Evolutionary conservation across 169 alveolate species (phyloP).

Genomic region (Eimeria acervulina): DNA sequence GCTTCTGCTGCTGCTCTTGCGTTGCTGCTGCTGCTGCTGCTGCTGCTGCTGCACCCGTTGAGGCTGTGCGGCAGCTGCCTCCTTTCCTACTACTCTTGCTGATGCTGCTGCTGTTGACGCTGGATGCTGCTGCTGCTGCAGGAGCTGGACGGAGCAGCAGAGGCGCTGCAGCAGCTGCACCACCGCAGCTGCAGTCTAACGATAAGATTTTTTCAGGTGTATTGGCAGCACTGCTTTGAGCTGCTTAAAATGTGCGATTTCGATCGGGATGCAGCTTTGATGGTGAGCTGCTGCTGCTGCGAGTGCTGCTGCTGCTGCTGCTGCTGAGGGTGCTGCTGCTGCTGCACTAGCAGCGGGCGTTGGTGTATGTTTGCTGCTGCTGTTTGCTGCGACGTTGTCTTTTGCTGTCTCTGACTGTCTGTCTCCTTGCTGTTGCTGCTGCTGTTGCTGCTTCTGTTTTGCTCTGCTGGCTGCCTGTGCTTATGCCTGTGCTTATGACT

Average conservation of each 20-base stretch:
- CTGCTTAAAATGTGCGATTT: conserved; percentile 22
- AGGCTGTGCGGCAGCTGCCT: too few species aligned
- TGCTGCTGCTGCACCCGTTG: too few species aligned
- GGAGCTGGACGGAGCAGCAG: conserved; percentile 42
- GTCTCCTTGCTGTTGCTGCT: background rate
- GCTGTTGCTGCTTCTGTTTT: background rate
- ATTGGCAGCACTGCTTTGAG: conserved; percentile 42
- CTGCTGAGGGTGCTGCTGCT: too few species aligned
- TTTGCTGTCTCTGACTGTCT: background rate
- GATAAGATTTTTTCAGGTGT: background rate
- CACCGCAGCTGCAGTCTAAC: conserved; percentile 3
- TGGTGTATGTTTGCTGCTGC: background rate
- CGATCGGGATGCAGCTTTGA: conserved; percentile 12
- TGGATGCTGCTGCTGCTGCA: too few species aligned
- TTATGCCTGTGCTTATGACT: too few species aligned
- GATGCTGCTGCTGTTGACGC: too few species aligned
- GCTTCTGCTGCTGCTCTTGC: too few species aligned
- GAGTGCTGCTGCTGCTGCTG: too few species aligned
- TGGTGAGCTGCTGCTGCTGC: conserved; percentile 1
- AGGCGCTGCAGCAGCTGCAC: conserved; percentile 43
- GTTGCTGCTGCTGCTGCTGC: too few species aligned
- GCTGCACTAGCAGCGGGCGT: background rate
- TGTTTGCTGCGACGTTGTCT: background rate
- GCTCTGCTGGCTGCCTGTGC: too few species aligned
- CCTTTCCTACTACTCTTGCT: too few species aligned